Conservation (phyloP, 495 filamentous ascomycete species). For the Penicillium coprophilum region DNA sequence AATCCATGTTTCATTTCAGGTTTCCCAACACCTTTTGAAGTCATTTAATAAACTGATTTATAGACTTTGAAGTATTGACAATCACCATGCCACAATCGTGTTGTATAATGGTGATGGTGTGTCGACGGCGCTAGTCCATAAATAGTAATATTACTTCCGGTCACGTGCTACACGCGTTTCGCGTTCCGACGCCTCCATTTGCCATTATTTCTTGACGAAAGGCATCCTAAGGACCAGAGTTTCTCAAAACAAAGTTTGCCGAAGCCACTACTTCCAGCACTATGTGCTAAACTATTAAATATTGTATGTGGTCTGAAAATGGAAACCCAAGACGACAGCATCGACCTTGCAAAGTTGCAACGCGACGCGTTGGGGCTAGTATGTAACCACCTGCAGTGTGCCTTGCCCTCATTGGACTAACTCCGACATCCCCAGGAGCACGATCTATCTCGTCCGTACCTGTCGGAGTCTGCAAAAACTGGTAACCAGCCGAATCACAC, state of each 20-base stretch:
- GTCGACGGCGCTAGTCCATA: constrained; percentile 24
- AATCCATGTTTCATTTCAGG: background rate
- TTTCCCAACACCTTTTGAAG: background rate
- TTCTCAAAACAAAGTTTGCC: background rate
- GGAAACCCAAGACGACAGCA: constrained; percentile 47
- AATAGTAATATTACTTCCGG: constrained; percentile 33
- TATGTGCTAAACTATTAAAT: background rate
- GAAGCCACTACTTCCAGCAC: no score
- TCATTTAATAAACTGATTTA: background rate
- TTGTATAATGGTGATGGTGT: background rate
- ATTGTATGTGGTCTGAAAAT: constrained; percentile 22
- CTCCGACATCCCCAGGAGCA: constrained; percentile 33
- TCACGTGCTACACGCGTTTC: constrained; percentile 40
- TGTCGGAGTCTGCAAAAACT: constrained; percentile 10
- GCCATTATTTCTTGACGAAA: background rate
- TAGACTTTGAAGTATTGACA: no score
- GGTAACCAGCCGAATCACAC: constrained; percentile 13
- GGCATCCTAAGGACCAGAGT: background rate
- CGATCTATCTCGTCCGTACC: constrained; percentile 30
- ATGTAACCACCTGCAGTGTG: constrained; percentile 36
- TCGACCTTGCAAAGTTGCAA: constrained; percentile 51
- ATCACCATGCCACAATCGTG: background rate
- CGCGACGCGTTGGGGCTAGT: constrained; percentile 50
- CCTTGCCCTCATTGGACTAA: constrained; percentile 36
- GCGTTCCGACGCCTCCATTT: constrained; percentile 4